A percentile compares a stretch with the other conserved stretches of the same genome.
Conservation (phyloP, 2,329 filamentous ascomycete genomes). For the Diaporthe aspalathi region DNA sequence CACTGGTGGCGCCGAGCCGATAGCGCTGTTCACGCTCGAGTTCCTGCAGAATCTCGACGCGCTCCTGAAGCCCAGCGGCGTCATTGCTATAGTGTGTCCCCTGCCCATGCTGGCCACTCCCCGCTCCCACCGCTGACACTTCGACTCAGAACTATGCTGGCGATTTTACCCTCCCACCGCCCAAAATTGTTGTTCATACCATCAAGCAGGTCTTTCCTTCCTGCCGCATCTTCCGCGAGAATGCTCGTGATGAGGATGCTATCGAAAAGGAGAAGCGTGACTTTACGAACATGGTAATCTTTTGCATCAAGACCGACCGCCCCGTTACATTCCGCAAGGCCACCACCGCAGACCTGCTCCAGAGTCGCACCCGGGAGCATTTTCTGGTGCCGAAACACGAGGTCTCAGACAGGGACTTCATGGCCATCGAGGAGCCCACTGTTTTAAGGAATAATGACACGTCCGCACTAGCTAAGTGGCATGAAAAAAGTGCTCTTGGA, state of each 20-base stretch:
- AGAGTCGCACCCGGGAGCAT: conserved; percentile 74
- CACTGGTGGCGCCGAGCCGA: conserved; percentile 92
- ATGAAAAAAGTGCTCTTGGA: conserved; percentile 79
- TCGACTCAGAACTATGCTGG: conserved; percentile 86
- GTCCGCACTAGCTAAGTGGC: conserved; percentile 74
- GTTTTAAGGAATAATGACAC: conserved; percentile 74
- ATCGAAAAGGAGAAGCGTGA: conserved; percentile 67
- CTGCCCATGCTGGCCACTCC: background rate
- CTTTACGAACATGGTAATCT: conserved; percentile 97
- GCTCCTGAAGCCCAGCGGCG: conserved; percentile 81
- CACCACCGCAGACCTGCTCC: conserved; percentile 73
- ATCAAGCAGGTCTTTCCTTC: conserved; percentile 86
- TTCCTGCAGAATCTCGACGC: conserved; percentile 79
- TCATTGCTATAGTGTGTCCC: conserved; percentile 83
- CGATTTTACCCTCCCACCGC: conserved; percentile 81
- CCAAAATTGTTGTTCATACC: conserved; percentile 83
- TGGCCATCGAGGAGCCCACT: conserved; percentile 55
- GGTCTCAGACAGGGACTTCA: conserved; percentile 64
- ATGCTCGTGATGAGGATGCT: conserved; percentile 61
- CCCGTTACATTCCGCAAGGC: conserved; percentile 75
- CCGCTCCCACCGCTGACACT: conserved; percentile 31
- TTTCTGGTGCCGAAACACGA: conserved; percentile 81
- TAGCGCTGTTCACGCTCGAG: conserved; percentile 86
- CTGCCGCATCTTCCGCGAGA: conserved; percentile 91
- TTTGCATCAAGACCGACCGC: conserved; percentile 76